Base-by-base conservation (phyloP, 2,329 filamentous ascomycete species). In the Pestalotiopsis sp. region DNA sequence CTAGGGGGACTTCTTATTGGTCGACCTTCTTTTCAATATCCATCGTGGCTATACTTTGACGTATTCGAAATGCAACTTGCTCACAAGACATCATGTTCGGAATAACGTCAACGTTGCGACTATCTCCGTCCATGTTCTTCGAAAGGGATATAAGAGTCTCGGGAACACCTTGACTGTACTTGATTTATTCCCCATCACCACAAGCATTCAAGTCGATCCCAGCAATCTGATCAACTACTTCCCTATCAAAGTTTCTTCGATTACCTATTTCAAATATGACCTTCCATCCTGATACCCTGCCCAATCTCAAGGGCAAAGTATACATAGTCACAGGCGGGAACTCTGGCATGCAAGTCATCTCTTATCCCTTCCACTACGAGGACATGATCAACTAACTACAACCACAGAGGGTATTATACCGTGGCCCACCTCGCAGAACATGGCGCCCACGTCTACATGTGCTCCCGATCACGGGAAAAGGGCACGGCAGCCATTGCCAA, bases 261-360 rank as follows among this genome's bases (percentile, higher is more conserved):
- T 9, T 68, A 66, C 64, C 73, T 58, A 12, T 56, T 62, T 70
- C 70, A 12, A 73, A 68, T 63, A 80, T 80, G 78, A 73, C 75
- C 69, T 84, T 83, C 72, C 73, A 80, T 72, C 80, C 80, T 9
- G 77, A 82, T 41, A 76, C 75, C 64, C 79, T 85, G n/a, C 82
- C 82, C 9, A 73, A 80, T 68, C 81, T 85, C 61, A 71, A 72
- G 36, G 82, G 80, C 27, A 82, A 80, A 73, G 79, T 83, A 14
- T 84, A 77, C 67, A 76, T 84, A 61, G 81, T 84, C 69, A 85
- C 83, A 14, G 82, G 82, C 56, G 82, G 82, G 0, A 84, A 83
- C 68, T 78, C 82, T 12, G 83, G 82, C 73, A 82, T 84, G 81
- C 82, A 73, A 73, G 80, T 78, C 31, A 66, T 71, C n/a, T 62